Evolutionary conservation across 176 grass and related monocot genomes (phyloP).

Genomic region (Hordeum marinum): DNA sequence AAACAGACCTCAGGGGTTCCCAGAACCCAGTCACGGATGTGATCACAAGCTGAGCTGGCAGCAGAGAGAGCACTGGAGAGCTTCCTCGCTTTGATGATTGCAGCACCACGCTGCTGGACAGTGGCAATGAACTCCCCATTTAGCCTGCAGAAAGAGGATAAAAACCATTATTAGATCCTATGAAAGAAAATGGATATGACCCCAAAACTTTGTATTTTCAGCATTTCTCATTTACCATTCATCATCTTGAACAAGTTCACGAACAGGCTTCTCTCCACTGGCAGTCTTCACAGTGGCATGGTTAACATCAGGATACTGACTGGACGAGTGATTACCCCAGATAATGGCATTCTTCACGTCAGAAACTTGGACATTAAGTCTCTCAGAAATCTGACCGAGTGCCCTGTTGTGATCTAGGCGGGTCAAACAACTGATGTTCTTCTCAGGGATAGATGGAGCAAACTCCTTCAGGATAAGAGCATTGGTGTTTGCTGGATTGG

Average conservation of each 20-base stretch:
- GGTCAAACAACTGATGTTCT: conserved; percentile 94
- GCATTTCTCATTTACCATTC: conserved; percentile 57
- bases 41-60: conserved; percentile 95
- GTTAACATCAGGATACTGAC: conserved; percentile 87
- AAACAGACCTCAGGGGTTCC: conserved; percentile 79
- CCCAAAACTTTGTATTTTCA: not conserved
- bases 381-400: conserved; percentile 82
- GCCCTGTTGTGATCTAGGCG: conserved; percentile 96
- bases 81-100: conserved; percentile 96
- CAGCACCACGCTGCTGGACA: conserved; percentile 92
- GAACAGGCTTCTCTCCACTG: conserved; percentile 69
- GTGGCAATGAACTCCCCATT: conserved; percentile 69
- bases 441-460: conserved; percentile 89
- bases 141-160: conserved; percentile 48
- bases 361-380: conserved; percentile 70
- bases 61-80: conserved; percentile 95
- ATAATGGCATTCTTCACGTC: conserved; percentile 96
- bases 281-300: conserved; percentile 76
- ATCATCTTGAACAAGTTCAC: conserved; percentile 69
- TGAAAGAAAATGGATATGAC: conserved; percentile 1
- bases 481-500: conserved; percentile 97
- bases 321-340: conserved; percentile 96
- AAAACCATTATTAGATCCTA: not conserved
- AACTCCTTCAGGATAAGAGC: conserved; percentile 98
- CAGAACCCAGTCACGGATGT: conserved; percentile 95